Base-by-base conservation (phyloP, 345 rosid species). In the Trapa incisa region DNA sequence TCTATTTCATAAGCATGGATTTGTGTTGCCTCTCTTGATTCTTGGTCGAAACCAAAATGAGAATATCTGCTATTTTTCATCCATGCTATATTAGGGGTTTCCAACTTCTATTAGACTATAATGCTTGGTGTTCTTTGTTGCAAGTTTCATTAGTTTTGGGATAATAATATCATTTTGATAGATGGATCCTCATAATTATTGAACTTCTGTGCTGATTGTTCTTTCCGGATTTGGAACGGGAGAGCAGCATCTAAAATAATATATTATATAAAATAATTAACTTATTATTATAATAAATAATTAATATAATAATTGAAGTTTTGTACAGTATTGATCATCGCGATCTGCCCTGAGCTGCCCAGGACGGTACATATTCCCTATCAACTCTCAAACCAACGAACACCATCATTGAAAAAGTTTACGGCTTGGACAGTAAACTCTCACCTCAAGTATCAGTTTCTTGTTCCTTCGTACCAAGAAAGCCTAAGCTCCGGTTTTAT, bases 141-240 rank as follows among this genome's bases (percentile, higher is more conserved):
- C 22, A 50, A 15, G 22, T 15, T 50, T 50, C 22, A 9, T 0
- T 50, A 29, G 56, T 16, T 16, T 16, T 16, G 3, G 13, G 22
- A 29, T n/a, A n/a, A 36, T 36, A 22, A 37, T 62, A 37, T 37
- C 42, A 15, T 17, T 1, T 41, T 12, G 43, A 36, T 41, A 5
- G 43, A 0, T 62, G 10, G 17, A 5, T 65, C 37, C 32, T 58
- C 38, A 33, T 32, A 32, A 58, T 39, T 65, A 22, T 65, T 35
- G 14, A 12, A 10, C n/a, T 10, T 43, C n/a, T 45, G 62, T 67
- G 75, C n/a, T 89, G 98, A 89, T 95, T 80, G 98, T 95, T 65
- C 96, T 87, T 68, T 89, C 97, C 50, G 96, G 98, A 32, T 95
- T 95, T 73, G 96, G 93, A 65, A 73, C 84, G 63, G 96, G 83